Conservation (phyloP, 139 green algal species). For the Chlamydomonas eustigma region DNA sequence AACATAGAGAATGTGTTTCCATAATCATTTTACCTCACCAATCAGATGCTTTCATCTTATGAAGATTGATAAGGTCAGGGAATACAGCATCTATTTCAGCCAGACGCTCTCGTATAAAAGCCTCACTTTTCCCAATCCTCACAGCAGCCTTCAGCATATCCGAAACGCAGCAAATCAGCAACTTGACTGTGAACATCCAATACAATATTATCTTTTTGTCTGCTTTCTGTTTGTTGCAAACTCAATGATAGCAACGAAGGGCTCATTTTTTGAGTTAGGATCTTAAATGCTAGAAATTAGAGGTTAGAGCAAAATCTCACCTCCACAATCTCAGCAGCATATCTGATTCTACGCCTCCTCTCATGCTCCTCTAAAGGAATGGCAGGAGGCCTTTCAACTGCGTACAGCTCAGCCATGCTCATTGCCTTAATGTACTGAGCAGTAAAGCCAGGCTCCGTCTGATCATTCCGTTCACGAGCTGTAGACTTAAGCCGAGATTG, state of each 20-base stretch:
- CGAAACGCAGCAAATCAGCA: neutral
- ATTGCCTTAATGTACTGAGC: neutral
- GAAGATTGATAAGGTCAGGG: slow-evolving; percentile 32
- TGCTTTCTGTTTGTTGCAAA: too few relatives aligned
- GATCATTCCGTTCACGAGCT: neutral
- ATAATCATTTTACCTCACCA: too few relatives aligned
- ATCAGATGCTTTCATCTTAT: slow-evolving; percentile 38
- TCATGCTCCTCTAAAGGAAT: slow-evolving; percentile 32
- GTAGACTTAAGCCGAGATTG: neutral
- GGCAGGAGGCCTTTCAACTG: slow-evolving; percentile 15
- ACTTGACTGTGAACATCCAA: neutral
- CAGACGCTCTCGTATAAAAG: slow-evolving; percentile 2
- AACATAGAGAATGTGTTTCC: too few relatives aligned
- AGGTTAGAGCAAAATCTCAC: slow-evolving; percentile 13
- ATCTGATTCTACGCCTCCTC: slow-evolving; percentile 12
- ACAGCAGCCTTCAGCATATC: slow-evolving; percentile 20
- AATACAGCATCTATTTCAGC: slow-evolving; percentile 19
- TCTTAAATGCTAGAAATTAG: neutral
- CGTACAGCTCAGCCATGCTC: slow-evolving; percentile 25
- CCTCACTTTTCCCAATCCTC: slow-evolving; percentile 5
- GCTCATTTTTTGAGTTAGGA: neutral
- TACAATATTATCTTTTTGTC: neutral
- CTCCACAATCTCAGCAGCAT: slow-evolving; percentile 29
- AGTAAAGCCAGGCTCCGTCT: neutral
- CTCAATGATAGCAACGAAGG: too few relatives aligned